These are phyloP conservation scores for Penicillium sp. DNA, from an alignment of 2,329 filamentous ascomycete genomes.

Conservation along the genomic window DNA sequence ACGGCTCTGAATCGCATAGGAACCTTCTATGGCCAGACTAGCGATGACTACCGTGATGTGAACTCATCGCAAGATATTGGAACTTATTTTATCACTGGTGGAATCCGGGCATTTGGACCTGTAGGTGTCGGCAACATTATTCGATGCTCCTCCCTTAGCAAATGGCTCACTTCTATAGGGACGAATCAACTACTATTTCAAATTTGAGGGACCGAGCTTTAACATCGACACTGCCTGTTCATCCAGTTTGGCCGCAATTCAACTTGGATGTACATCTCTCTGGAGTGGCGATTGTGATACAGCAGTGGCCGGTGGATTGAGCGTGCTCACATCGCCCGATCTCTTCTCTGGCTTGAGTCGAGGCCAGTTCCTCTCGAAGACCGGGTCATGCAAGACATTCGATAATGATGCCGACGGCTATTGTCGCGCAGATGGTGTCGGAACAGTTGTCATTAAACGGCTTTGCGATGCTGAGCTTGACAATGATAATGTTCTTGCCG, in stretches of 20 bases:
- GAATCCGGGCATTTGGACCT: constrained; percentile 6
- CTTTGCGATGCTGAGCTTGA: too few relatives aligned
- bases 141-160: too few relatives aligned
- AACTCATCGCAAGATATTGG: too few relatives aligned
- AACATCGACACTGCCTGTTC: constrained; percentile 75
- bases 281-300: too few relatives aligned
- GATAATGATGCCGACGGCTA: too few relatives aligned
- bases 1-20: constrained; percentile 56
- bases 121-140: too few relatives aligned
- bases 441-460: too few relatives aligned
- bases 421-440: too few relatives aligned
- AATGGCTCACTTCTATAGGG: too few relatives aligned
- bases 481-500: too few relatives aligned
- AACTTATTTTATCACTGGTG: constrained; percentile 4
- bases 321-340: constrained; percentile 73
- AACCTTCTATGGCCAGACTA: constrained; percentile 67
- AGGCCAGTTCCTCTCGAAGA: constrained; percentile 34
- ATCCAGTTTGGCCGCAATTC: too few relatives aligned
- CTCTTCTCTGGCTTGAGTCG: constrained; percentile 74
- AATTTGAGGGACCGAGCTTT: constrained; percentile 72
- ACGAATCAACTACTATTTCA: constrained; percentile 64
- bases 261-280: too few relatives aligned
- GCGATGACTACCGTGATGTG: constrained; percentile 19
- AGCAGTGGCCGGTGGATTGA: constrained; percentile 76
- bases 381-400: constrained; percentile 56